Evolutionary conservation across 495 filamentous ascomycete genomes (phyloP), one percentile per base, ranked within the genome.

Genomic region (Parathielavia appendiculata): DNA sequence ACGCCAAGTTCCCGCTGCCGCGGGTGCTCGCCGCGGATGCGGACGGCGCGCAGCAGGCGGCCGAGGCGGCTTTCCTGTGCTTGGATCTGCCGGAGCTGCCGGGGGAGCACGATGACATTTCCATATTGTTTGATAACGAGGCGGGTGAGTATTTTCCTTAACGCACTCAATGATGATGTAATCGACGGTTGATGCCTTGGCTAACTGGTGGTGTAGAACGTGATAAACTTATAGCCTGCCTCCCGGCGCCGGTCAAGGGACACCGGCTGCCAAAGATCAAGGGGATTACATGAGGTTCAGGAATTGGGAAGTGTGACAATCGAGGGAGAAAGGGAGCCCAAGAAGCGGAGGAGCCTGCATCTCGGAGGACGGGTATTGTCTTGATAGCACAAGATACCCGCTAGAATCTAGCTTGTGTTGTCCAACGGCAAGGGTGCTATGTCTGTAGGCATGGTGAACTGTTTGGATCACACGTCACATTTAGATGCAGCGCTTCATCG

Each of bases 1-100:
- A 96, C 68, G 90, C 89, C 56, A 96, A 96, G 71, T 95, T 96
- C 64, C 86, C 89, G 11, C 73, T 96, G 36, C 90, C 90, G 4
- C 85, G 78, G 72, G 73, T 71, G 13, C 77, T 80, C 44, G 79
- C 77, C 5, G 23, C 65, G 8, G 83, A 85, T 26, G 66, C 60
- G 6, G 71, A 70, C 14, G 65, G 53, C 32, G 66, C 68, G 17
- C 56, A 62, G 58, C 51, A 50, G 17, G 65, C 64, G 32, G 69
- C 59, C 16, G 78, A 82, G 23, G 80, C 82, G 51, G 77, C 80
- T 22, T 95, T 92, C 73, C 76, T 93, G 20, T 91, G 86, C 67
- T 71, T 95, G 56, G 91, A 96, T 68, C 78, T 88, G 77, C 86
- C 88, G 5, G 91, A 95, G 54, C 91, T 92, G 73, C 87, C 90